Evolutionary conservation across 805 yeast species (phyloP).

Genomic region (Torulaspora delbrueckii): DNA sequence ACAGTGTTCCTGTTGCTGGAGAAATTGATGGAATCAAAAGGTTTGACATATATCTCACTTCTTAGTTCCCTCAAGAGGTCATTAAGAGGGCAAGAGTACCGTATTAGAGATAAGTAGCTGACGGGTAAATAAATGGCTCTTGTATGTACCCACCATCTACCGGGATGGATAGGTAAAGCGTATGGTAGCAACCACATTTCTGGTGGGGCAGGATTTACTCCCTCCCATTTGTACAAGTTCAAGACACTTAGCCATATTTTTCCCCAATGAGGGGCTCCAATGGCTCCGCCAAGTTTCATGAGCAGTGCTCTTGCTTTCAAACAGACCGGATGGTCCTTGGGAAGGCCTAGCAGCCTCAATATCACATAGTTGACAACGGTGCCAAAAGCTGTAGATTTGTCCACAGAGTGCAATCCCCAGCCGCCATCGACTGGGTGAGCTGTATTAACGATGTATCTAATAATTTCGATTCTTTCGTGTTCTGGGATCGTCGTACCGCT

Average conservation of each 20-base stretch:
- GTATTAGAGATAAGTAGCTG: conserved; percentile 67
- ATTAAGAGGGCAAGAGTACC: conserved; percentile 52
- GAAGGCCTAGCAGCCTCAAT: conserved; percentile 75
- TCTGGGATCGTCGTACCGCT: conserved; percentile 65
- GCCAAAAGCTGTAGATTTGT: conserved; percentile 93
- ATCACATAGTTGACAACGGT: conserved; percentile 80
- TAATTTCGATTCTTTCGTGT: conserved; percentile 60
- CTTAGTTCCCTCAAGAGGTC: conserved; percentile 65
- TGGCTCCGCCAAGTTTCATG: conserved; percentile 77
- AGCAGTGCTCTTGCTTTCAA: conserved; percentile 69
- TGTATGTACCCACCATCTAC: conserved; percentile 98
- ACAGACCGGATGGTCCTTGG: conserved; percentile 70
- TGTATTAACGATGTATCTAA: conserved; percentile 81
- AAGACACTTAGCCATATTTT: conserved; percentile 82
- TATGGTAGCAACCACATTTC: conserved; percentile 90
- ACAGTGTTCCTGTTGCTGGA: conserved; percentile 70
- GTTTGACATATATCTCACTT: conserved; percentile 65
- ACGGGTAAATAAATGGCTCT: conserved; percentile 85
- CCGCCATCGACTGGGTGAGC: conserved; percentile 99
- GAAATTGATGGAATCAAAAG: conserved; percentile 67
- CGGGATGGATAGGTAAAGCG: conserved; percentile 79
- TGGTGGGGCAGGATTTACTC: conserved; percentile 97
- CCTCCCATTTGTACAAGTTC: conserved; percentile 87
- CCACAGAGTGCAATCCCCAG: conserved; percentile 94
- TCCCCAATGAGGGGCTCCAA: conserved; percentile 95